Evolutionary conservation across 257 asterid species (phyloP), one percentile per base, ranked within the genome.

Genomic region (Gynochthodes officinalis): DNA sequence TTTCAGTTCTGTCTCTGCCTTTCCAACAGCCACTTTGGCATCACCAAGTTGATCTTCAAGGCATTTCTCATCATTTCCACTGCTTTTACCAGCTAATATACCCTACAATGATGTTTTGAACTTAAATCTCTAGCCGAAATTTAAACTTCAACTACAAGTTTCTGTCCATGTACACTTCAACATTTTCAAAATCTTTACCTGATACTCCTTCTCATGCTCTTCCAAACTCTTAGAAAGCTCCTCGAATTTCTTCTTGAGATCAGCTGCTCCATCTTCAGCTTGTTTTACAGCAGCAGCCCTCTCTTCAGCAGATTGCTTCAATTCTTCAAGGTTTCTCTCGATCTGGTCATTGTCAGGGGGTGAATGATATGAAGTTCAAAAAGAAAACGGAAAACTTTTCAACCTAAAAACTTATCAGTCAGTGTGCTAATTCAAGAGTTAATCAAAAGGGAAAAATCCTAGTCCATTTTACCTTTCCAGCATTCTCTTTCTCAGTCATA

Each of bases 21-120:
- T 82, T 82, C 98, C 99, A 72, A 92, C 99, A 62, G 86, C 89
- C 69, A 87, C 89, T 87, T 90, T 92, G 74, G 97, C 98, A 82
- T 95, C 99, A 64, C 78, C 89, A 57, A 95, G 86, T 84, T 95
- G 99, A 81, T 92, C 99, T 82, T 95, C 98, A 67, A 95, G 97
- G 82, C 99, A 95, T 78, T 95, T 95, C 79, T 95, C 99, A 79
- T 95, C 99, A 84, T 85, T 82, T 77, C 97, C 99, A 76, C 86
- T 95, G 81, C 96, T 83, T 83, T 92, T 95, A 48, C 99, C 99
- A 16, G 97, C 98, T 82, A 92, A 76, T 43, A 95, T 96, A 64
- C 98, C 99, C 99, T 95, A 77, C 49, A 86, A 67, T 44, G 35
- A 54, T 42, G 49, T 35, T 67, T 64, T 39, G 14, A 7, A 30